Percentiles rank a stretch among this genome's conserved stretches.
phyloP scores from a whole-genome alignment of 2,329 filamentous ascomycete genomes.

The Didymella lethalis region DNA sequence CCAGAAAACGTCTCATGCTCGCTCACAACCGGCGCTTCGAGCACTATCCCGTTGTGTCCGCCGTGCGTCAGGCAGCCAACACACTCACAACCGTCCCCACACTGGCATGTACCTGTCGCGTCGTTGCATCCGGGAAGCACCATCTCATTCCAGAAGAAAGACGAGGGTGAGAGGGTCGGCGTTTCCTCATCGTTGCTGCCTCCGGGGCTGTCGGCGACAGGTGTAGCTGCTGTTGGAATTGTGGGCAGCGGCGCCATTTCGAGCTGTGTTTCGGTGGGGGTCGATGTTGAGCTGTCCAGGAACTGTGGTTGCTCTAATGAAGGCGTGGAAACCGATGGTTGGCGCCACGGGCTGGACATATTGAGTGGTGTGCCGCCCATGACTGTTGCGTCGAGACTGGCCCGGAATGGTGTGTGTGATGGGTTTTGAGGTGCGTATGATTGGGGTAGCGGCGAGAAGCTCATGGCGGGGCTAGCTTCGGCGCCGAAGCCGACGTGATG shows the following conservation, averaged over 20 bases:
- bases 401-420: constrained; percentile 34
- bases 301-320: constrained; percentile 27
- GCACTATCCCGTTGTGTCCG: constrained; percentile 56
- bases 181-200: constrained; percentile 45
- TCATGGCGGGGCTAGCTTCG: constrained; percentile 31
- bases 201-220: constrained; percentile 39
- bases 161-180: constrained; percentile 48
- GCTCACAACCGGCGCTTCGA: constrained; percentile 34
- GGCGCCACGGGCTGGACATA: constrained; percentile 37
- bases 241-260: constrained; percentile 28
- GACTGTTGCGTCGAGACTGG: constrained; percentile 29
- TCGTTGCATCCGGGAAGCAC: constrained; percentile 56
- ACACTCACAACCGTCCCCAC: constrained; percentile 61
- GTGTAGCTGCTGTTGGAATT: constrained; percentile 20
- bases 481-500: constrained; percentile 44
- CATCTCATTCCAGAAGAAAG: constrained; percentile 50
- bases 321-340: constrained; percentile 25
- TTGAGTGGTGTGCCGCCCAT: constrained; percentile 29
- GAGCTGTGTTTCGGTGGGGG: constrained; percentile 19
- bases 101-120: constrained; percentile 60
- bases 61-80: constrained; percentile 62
- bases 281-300: constrained; percentile 22
- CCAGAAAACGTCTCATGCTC: constrained; percentile 29
- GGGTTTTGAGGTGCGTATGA: constrained; percentile 30
- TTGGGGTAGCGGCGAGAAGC: constrained; percentile 26